Evolutionary conservation across 2,329 filamentous ascomycete genomes (phyloP).

Genomic region (Chaetomium sp.): DNA sequence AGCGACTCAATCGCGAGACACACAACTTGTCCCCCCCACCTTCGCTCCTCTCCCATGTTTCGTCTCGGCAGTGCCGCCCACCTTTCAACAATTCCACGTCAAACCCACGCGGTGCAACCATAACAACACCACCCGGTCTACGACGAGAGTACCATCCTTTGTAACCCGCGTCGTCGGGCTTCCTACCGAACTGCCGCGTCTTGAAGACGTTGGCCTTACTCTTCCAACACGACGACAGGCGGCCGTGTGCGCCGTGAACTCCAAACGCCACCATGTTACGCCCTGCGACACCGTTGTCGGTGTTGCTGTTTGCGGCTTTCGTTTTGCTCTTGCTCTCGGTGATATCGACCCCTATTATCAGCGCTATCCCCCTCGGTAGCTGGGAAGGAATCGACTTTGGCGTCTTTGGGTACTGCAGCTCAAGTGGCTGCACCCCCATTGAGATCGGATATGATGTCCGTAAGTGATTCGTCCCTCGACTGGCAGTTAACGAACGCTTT

Average conservation of each 20-base stretch:
- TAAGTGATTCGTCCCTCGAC: slow-evolving; percentile 35
- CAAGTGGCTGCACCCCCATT: slow-evolving; percentile 59
- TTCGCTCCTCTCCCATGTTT: slow-evolving; percentile 15
- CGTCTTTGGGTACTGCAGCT: slow-evolving; percentile 82
- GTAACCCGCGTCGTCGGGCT: slow-evolving; percentile 9
- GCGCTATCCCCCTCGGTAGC: slow-evolving; percentile 73
- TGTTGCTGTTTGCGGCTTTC: slow-evolving; percentile 81
- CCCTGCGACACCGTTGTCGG: slow-evolving; percentile 82
- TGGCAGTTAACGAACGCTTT: too few relatives aligned
- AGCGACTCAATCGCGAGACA: background rate
- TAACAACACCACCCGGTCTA: background rate
- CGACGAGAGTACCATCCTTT: background rate
- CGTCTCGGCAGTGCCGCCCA: background rate
- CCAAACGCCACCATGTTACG: slow-evolving; percentile 62
- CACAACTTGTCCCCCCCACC: slow-evolving; percentile 10
- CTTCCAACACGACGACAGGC: background rate
- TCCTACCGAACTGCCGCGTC: slow-evolving; percentile 34
- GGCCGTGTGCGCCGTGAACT: slow-evolving; percentile 10
- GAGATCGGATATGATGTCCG: slow-evolving; percentile 81
- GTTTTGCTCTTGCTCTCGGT: slow-evolving; percentile 77
- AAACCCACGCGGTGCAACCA: background rate
- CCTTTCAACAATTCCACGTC: background rate
- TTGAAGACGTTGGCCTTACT: slow-evolving; percentile 36
- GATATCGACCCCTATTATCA: slow-evolving; percentile 85
- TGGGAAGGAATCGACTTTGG: slow-evolving; percentile 76